Evolutionary conservation across 169 alveolate genomes (phyloP).

Genomic region (Perkinsus olseni): DNA sequence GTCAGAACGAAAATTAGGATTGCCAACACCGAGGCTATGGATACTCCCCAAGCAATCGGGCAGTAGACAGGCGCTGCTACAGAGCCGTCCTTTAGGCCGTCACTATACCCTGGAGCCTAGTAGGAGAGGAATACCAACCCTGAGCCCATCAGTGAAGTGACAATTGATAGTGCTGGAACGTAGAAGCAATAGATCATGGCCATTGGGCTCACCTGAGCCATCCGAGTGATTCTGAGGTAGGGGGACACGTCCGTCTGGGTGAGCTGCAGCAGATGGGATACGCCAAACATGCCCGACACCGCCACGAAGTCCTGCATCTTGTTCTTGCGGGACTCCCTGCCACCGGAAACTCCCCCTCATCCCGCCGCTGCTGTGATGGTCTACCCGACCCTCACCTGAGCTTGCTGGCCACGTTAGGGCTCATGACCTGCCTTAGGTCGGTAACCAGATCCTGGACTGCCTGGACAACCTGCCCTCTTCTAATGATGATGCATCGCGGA

Average conservation of each 20-base stretch:
- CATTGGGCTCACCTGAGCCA: not conserved
- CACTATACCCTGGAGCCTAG: too few relatives aligned
- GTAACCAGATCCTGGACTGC: not conserved
- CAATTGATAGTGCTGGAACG: not conserved
- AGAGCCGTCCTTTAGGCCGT: too few relatives aligned
- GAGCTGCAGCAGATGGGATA: not conserved
- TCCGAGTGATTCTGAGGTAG: not conserved
- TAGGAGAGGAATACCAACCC: too few relatives aligned
- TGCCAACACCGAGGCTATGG: too few relatives aligned
- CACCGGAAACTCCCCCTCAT: not conserved
- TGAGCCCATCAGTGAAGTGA: too few relatives aligned
- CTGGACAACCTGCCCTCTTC: not conserved
- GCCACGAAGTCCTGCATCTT: not conserved
- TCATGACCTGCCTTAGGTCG: not conserved
- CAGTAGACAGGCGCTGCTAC: too few relatives aligned
- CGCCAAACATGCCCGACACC: not conserved
- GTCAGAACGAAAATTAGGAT: too few relatives aligned
- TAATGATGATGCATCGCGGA: not conserved
- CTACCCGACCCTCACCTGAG: not conserved
- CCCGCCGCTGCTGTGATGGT: not conserved
- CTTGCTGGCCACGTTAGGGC: not conserved
- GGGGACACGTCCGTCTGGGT: conserved; percentile 1
- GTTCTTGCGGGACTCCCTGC: not conserved
- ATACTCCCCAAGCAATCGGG: too few relatives aligned
- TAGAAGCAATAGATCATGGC: not conserved